phyloP scores from a whole-genome alignment of 306 rosid genomes.

The Arachis hypogaea region DNA sequence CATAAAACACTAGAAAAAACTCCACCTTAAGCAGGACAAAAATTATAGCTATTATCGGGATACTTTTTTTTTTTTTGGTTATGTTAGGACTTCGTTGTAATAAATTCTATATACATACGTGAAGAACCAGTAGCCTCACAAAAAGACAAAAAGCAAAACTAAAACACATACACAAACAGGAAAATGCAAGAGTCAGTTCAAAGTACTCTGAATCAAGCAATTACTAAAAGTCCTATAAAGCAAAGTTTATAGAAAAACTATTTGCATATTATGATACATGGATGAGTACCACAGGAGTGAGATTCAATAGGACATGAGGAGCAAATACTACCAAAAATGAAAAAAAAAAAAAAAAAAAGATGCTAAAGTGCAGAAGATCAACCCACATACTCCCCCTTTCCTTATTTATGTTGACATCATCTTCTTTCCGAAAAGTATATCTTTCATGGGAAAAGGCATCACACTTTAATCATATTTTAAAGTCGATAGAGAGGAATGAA shows the following conservation, averaged over 20 bases:
- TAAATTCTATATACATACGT: background rate
- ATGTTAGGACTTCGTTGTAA: background rate
- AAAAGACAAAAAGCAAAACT: background rate
- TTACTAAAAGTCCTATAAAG: background rate
- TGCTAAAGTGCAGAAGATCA: constrained; percentile 9
- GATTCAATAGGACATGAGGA: background rate
- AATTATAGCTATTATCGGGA: constrained; percentile 14
- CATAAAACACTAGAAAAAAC: background rate
- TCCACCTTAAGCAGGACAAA: constrained; percentile 21
- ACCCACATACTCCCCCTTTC: constrained; percentile 15
- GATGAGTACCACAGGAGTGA: constrained; percentile 1
- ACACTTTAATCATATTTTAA: background rate
- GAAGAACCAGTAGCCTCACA: background rate
- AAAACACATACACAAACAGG: background rate
- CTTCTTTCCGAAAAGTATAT: background rate
- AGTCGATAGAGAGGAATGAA: no score
- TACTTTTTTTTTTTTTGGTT: constrained; percentile 27
- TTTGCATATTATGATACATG: constrained; percentile 7
- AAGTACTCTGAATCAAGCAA: constrained; percentile 10
- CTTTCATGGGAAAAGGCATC: constrained; percentile 15
- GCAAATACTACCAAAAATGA: background rate
- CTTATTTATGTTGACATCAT: constrained; percentile 7
- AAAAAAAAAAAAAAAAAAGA: constrained; percentile 27
- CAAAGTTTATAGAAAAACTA: constrained; percentile 7
- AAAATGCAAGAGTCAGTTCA: constrained; percentile 2